These are phyloP conservation scores for Hanseniaspora nectarophila DNA, from an alignment of 805 yeast species.

Conservation along the genomic window DNA sequence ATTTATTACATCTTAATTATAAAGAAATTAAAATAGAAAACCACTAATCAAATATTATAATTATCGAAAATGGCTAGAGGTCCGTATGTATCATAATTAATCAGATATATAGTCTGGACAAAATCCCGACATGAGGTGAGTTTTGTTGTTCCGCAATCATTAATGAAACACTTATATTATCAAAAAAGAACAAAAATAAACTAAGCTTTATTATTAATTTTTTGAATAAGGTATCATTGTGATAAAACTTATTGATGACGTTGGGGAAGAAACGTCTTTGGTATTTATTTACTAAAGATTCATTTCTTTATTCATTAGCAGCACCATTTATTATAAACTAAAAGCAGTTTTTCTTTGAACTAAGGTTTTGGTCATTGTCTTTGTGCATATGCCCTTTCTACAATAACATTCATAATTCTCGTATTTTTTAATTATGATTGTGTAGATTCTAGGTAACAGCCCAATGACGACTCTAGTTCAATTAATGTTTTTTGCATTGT, in stretches of 20 bases:
- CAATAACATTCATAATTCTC: not conserved
- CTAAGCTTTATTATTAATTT: not conserved
- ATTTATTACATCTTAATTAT: not conserved
- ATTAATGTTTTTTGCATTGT: not conserved
- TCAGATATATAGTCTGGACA: constrained; percentile 17
- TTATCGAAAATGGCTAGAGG: constrained; percentile 56
- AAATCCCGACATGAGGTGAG: constrained; percentile 14
- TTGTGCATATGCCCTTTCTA: constrained; percentile 1
- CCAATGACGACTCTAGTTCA: constrained; percentile 3
- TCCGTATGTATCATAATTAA: constrained; percentile 40
- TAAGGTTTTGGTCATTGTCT: constrained; percentile 9
- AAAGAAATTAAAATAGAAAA: not conserved
- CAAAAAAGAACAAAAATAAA: not conserved
- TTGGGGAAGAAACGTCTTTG: constrained; percentile 8
- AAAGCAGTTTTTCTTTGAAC: not conserved
- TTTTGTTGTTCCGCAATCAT: not conserved
- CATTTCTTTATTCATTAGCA: not conserved
- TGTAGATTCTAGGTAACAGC: not conserved
- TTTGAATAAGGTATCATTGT: not conserved
- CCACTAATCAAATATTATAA: constrained; percentile 18
- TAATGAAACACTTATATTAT: not conserved
- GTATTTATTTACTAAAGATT: not conserved
- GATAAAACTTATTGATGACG: constrained; percentile 11
- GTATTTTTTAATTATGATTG: not conserved
- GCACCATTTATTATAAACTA: not conserved